Conservation (phyloP, 495 filamentous ascomycete species). For the Penicillium lividum region DNA sequence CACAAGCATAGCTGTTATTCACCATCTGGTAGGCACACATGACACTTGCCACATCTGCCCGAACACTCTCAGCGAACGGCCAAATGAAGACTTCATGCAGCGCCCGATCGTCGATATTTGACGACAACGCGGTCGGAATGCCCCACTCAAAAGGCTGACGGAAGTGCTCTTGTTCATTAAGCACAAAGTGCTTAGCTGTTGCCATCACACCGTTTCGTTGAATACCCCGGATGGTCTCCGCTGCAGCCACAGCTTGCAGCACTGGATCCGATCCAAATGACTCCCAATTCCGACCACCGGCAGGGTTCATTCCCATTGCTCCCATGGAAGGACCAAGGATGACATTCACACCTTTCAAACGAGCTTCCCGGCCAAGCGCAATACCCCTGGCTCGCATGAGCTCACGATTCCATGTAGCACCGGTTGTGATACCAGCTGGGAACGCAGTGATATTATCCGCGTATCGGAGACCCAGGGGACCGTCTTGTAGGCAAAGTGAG, state of each 20-base stretch:
- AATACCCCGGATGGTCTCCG: conserved; percentile 73
- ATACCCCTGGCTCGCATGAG: conserved; percentile 71
- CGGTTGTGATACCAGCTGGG: conserved; percentile 81
- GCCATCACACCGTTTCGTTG: conserved; percentile 81
- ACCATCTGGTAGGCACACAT: conserved; percentile 92
- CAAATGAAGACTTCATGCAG: conserved; percentile 85
- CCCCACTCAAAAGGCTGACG: conserved; percentile 75
- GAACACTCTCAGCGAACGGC: conserved; percentile 86
- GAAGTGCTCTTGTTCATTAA: conserved; percentile 90
- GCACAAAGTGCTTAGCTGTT: conserved; percentile 78
- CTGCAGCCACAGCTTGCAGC: conserved; percentile 65
- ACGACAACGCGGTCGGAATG: conserved; percentile 69
- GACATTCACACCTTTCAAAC: conserved; percentile 71
- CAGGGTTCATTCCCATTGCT: conserved; percentile 76
- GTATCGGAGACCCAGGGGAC: conserved; percentile 78
- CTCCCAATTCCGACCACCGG: conserved; percentile 91
- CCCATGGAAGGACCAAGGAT: conserved; percentile 77
- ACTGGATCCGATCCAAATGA: conserved; percentile 80
- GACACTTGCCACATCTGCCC: conserved; percentile 80
- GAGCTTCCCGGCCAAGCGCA: conserved; percentile 69
- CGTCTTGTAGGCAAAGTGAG: conserved; percentile 85
- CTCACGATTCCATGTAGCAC: conserved; percentile 83
- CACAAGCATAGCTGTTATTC: conserved; percentile 89
- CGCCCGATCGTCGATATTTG: conserved; percentile 80
- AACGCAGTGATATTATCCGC: conserved; percentile 76